These are phyloP conservation scores for Hortaea sp. DNA, from an alignment of 2,329 filamentous ascomycete species.

Conservation along the genomic window DNA sequence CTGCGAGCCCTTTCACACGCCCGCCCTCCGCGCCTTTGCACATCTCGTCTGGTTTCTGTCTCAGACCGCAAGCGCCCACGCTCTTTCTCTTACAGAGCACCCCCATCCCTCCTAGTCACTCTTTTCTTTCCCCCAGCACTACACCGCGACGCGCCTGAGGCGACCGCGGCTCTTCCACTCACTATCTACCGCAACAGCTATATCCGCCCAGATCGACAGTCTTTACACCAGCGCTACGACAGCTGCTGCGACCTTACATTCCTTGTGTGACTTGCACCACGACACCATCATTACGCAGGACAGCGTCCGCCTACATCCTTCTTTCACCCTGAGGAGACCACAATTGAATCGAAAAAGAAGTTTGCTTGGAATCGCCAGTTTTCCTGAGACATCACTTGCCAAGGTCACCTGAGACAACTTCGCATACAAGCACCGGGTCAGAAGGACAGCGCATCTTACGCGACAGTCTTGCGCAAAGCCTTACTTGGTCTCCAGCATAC, in stretches of 20 bases:
- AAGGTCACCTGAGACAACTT: not conserved
- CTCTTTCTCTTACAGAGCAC: not conserved
- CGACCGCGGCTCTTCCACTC: constrained; percentile 6
- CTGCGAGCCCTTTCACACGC: too few relatives aligned
- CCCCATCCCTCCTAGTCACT: constrained; percentile 7
- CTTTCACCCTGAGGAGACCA: not conserved
- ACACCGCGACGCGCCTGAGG: constrained; percentile 6
- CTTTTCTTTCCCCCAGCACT: constrained; percentile 5
- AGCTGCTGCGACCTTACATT: constrained; percentile 2
- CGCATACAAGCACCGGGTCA: not conserved
- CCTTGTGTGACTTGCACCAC: constrained; percentile 4
- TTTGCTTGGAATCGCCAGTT: not conserved
- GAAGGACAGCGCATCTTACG: not conserved
- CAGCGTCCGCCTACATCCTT: constrained; percentile 5
- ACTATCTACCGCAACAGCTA: not conserved
- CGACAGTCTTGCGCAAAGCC: not conserved
- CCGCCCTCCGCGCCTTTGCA: not conserved
- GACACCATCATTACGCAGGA: constrained; percentile 4
- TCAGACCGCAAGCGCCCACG: constrained; percentile 2
- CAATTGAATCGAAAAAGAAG: not conserved
- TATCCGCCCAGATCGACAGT: constrained; percentile 1
- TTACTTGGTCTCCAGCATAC: too few relatives aligned
- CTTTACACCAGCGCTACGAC: not conserved
- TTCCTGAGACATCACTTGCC: not conserved
- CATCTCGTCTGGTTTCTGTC: not conserved